Conservation (phyloP, 495 filamentous ascomycete genomes). For the Darksidea phi region DNA sequence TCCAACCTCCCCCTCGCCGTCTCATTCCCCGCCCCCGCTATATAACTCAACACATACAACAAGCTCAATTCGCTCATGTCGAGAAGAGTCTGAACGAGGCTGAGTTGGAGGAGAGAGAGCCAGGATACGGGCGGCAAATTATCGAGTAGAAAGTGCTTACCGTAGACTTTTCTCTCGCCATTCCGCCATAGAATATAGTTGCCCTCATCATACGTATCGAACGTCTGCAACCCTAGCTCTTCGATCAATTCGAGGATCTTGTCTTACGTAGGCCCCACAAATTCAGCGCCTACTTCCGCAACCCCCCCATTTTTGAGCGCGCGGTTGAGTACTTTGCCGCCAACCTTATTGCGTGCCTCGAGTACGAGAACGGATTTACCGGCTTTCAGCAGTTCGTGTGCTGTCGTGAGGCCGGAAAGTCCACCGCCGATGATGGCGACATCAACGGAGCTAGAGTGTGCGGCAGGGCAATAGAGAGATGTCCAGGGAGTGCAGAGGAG, state of each 20-base stretch:
- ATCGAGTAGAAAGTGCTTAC: not conserved
- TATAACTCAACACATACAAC: constrained; percentile 31
- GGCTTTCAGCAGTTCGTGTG: not conserved
- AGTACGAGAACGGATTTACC: constrained; percentile 10
- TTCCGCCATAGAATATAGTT: not conserved
- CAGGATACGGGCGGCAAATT: not conserved
- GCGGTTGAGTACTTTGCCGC: constrained; percentile 4
- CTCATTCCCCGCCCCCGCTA: constrained; percentile 34
- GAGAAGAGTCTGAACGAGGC: not conserved
- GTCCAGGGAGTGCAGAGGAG: not conserved
- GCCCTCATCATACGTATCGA: not conserved
- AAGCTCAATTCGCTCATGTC: constrained; percentile 27
- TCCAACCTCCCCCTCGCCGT: constrained; percentile 27
- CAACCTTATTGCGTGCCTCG: constrained; percentile 1
- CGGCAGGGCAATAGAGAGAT: not conserved
- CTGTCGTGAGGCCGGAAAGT: not conserved
- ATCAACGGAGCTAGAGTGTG: not conserved
- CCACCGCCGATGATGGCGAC: not conserved
- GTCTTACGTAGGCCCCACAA: constrained; percentile 6
- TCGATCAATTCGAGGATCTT: not conserved
- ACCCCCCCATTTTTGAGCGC: constrained; percentile 8
- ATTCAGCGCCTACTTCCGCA: constrained; percentile 3
- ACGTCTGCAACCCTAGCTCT: not conserved
- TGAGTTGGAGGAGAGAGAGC: not conserved
- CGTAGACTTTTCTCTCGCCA: not conserved